phyloP scores from a whole-genome alignment of 2,329 filamentous ascomycete genomes.

The Monilinia fructigena region DNA sequence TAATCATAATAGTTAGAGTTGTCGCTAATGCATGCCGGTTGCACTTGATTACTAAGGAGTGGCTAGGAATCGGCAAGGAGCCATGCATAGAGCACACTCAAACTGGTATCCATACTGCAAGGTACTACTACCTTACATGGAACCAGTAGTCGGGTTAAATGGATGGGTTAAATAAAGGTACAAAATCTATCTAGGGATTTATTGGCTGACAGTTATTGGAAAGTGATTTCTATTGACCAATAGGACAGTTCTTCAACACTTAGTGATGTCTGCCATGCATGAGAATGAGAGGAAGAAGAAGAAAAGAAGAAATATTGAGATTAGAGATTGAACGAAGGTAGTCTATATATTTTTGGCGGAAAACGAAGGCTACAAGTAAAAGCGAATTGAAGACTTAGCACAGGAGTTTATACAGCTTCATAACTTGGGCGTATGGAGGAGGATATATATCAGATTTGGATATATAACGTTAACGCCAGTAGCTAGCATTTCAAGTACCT shows the following conservation, averaged over 20 bases:
- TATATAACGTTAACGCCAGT: too few relatives aligned
- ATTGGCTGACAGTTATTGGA: background rate
- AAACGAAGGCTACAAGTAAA: conserved; percentile 3
- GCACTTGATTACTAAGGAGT: background rate
- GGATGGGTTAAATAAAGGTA: too few relatives aligned
- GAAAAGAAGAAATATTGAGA: background rate
- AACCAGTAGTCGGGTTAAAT: too few relatives aligned
- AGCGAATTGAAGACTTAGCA: background rate
- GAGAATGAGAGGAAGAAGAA: background rate
- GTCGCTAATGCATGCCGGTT: conserved; percentile 1
- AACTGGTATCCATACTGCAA: background rate
- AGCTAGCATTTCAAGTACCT: background rate
- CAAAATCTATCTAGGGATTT: background rate
- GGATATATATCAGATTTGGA: background rate
- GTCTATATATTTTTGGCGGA: background rate
- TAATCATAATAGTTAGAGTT: background rate
- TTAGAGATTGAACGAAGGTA: background rate
- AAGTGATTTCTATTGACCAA: background rate
- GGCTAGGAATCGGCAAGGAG: background rate
- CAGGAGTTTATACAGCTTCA: background rate
- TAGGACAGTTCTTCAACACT: background rate
- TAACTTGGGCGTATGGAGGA: background rate
- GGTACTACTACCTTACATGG: conserved; percentile 2
- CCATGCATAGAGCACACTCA: conserved; percentile 9
- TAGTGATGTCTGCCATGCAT: background rate